Conservation (phyloP, 1,284 basidiomycete species). For the Paramarasmius palmivorus region DNA sequence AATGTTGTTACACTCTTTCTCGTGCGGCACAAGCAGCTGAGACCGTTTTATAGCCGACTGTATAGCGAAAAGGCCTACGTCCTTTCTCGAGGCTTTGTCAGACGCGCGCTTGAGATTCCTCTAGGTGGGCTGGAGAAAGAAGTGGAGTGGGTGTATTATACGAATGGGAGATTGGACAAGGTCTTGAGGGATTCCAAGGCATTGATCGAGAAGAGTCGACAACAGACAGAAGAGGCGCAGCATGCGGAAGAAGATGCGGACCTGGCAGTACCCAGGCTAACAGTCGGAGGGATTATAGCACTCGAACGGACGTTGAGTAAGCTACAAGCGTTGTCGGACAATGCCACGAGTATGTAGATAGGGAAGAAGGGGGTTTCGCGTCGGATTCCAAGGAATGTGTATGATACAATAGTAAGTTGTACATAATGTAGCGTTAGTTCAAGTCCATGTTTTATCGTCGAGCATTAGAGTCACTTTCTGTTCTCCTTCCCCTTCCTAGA, state of each 20-base stretch:
- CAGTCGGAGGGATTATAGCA: constrained; percentile 79
- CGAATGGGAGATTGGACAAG: constrained; percentile 62
- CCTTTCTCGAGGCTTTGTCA: constrained; percentile 85
- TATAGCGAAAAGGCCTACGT: constrained; percentile 95
- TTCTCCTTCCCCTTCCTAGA: too few species aligned
- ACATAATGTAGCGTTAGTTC: too few species aligned
- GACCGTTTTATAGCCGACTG: too few species aligned
- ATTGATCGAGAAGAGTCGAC: constrained; percentile 70
- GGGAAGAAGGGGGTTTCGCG: too few species aligned
- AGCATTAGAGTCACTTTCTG: too few species aligned
- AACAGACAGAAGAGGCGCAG: constrained; percentile 18
- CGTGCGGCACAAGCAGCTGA: not conserved
- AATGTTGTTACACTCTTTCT: constrained; percentile 7
- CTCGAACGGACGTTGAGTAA: constrained; percentile 71
- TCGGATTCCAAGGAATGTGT: too few species aligned
- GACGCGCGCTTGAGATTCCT: constrained; percentile 80
- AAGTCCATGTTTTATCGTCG: too few species aligned
- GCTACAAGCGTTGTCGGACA: too few species aligned
- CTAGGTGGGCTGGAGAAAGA: constrained; percentile 73
- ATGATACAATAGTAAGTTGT: too few species aligned
- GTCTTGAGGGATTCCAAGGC: constrained; percentile 65
- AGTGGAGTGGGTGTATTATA: constrained; percentile 75
- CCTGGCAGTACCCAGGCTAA: constrained; percentile 74
- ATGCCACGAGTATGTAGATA: too few species aligned
- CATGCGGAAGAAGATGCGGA: constrained; percentile 50